phyloP scores from a whole-genome alignment of 495 filamentous ascomycete genomes.

The Penicillium coffeae region DNA sequence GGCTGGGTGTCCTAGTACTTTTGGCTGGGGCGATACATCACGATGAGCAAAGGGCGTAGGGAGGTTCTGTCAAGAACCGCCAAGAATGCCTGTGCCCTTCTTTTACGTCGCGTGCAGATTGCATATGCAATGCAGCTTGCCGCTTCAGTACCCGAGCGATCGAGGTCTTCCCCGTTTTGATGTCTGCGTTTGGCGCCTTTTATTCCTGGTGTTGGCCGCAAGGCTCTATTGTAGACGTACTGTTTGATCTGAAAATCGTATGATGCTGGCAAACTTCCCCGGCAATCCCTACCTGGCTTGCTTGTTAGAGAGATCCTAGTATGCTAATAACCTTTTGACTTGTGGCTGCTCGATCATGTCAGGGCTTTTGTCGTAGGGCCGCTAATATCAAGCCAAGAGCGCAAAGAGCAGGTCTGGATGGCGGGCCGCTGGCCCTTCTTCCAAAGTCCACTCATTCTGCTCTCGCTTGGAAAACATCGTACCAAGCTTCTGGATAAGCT shows the following conservation, averaged over 20 bases:
- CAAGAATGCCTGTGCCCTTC: conserved; percentile 2
- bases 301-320: neutral
- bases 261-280: neutral
- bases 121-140: conserved; percentile 26
- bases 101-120: conserved; percentile 20
- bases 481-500: no score
- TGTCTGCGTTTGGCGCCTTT: conserved; percentile 7
- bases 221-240: neutral
- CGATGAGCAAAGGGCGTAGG: conserved; percentile 4
- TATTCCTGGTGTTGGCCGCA: conserved; percentile 6
- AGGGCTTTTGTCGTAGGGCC: no score
- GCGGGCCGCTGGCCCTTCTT: no score
- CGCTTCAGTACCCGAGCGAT: conserved; percentile 21
- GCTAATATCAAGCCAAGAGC: no score
- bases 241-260: conserved; percentile 1
- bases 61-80: conserved; percentile 3
- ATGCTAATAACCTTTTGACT: neutral
- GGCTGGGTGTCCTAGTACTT: conserved; percentile 8
- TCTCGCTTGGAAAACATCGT: no score
- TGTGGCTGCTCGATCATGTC: neutral
- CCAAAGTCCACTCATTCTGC: no score
- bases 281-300: neutral
- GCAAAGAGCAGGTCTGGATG: no score
- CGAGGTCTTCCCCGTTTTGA: conserved; percentile 17
- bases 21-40: conserved; percentile 4